Base-by-base conservation (phyloP, 352 stramenopile species). In the Pythium grandisporangium region DNA sequence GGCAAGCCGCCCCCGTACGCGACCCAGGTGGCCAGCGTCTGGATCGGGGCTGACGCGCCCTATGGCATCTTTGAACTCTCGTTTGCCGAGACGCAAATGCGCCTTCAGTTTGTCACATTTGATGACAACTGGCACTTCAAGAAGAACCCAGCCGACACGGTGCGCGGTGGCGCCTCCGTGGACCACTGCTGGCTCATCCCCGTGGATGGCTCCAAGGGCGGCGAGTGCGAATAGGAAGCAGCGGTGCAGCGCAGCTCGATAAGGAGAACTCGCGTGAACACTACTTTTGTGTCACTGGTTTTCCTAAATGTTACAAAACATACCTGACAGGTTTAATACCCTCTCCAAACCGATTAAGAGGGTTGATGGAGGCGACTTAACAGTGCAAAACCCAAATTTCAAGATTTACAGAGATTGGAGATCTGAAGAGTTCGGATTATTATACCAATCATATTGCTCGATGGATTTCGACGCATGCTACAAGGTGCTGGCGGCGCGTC, bases 391-490 rank as follows among this genome's bases (percentile, higher is more conserved):
- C 21, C 0, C 5, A 29, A 14, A n/a, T 33, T n/a, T 29, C 29
- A 37, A 30, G 20, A 19, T 16, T 30, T 41, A 26, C 14, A 20
- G 14, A 30, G 30, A 11, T 14, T 11, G 22, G 1, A 38, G 25
- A 46, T 21, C 20, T 17, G 10, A 20, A 24, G 23, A 35, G 14
- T n/a, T n/a, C n/a, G n/a, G n/a, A n/a, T n/a, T n/a, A n/a, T n/a
- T n/a, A n/a, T n/a, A n/a, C n/a, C n/a, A n/a, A n/a, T n/a, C n/a
- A n/a, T n/a, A n/a, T n/a, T n/a, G n/a, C n/a, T n/a, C 37, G 24
- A 91, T 91, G 78, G 68, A 91, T 41, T 79, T 91, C 32, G 34
- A 81, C 14, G 36, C 61, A 40, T 88, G 74, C 50, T 65, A 80
- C 30, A 52, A 73, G 50, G 59, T 91, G 46, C 62, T 91, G 38